phyloP scores from a whole-genome alignment of 2,329 filamentous ascomycete genomes.

The Sporothrix mexicana region DNA sequence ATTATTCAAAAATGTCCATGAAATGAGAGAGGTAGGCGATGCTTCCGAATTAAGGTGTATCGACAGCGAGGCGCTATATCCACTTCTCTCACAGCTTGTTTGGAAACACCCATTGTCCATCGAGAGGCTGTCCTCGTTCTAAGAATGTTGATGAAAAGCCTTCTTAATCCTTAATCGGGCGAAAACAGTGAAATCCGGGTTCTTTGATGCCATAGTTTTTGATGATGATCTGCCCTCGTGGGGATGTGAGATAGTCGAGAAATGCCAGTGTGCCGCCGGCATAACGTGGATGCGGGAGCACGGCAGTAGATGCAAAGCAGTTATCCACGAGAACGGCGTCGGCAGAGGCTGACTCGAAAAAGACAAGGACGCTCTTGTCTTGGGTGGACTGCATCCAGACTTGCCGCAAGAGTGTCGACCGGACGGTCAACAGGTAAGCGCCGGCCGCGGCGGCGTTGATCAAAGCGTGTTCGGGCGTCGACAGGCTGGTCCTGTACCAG shows the following conservation, averaged over 20 bases:
- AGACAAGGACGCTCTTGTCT: not conserved
- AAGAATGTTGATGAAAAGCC: constrained; percentile 3
- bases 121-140: not conserved
- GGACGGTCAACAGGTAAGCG: not conserved
- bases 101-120: not conserved
- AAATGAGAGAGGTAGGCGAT: too few species aligned
- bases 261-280: not conserved
- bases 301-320: not conserved
- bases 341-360: not conserved
- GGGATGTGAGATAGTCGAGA: not conserved
- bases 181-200: not conserved
- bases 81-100: not conserved
- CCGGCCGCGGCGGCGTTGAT: not conserved
- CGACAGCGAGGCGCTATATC: not conserved
- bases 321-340: constrained; percentile 1
- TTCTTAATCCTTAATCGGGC: not conserved
- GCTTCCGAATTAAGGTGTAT: not conserved
- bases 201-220: not conserved
- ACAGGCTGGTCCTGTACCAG: not conserved
- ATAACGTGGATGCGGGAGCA: not conserved
- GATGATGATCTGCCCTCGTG: not conserved
- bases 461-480: not conserved
- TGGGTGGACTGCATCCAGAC: not conserved
- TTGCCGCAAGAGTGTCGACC: constrained; percentile 1
- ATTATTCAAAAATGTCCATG: too few species aligned